Conservation (phyloP, 2,329 filamentous ascomycete genomes). For the Fonsecaea pugnacius region DNA sequence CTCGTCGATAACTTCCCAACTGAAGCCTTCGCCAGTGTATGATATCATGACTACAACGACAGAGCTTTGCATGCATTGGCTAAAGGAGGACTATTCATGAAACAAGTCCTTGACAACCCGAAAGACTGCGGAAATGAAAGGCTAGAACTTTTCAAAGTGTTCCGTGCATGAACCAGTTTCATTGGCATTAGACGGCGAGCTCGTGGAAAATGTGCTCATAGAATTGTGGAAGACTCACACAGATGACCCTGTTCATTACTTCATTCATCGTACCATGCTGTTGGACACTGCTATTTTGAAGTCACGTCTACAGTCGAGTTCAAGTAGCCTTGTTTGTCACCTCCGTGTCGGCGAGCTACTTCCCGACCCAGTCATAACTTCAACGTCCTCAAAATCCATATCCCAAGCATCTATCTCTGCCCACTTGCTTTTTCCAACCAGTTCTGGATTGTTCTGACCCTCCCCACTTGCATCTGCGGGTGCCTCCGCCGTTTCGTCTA, state of each 20-base stretch:
- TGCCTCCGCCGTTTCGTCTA: not conserved
- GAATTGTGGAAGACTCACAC: not conserved
- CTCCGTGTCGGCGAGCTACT: constrained; percentile 27
- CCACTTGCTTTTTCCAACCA: constrained; percentile 31
- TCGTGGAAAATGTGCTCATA: not conserved
- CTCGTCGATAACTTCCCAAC: not conserved
- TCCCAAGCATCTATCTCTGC: constrained; percentile 38
- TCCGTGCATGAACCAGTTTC: not conserved
- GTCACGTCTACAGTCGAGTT: not conserved
- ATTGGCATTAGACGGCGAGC: not conserved
- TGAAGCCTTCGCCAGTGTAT: no score
- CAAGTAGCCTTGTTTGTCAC: not conserved
- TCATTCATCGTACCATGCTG: not conserved
- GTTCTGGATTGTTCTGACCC: not conserved
- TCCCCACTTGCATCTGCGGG: not conserved
- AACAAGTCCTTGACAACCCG: not conserved
- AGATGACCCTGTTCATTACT: not conserved
- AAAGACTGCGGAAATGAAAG: not conserved
- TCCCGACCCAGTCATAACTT: constrained; percentile 30
- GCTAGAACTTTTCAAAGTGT: not conserved
- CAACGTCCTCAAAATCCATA: constrained; percentile 38
- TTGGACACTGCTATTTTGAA: not conserved
- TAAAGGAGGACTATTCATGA: not conserved
- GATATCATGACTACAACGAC: not conserved
- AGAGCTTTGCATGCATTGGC: not conserved